Base-by-base conservation (phyloP, 257 asterid genomes). In the Fraxinus excelsior region DNA sequence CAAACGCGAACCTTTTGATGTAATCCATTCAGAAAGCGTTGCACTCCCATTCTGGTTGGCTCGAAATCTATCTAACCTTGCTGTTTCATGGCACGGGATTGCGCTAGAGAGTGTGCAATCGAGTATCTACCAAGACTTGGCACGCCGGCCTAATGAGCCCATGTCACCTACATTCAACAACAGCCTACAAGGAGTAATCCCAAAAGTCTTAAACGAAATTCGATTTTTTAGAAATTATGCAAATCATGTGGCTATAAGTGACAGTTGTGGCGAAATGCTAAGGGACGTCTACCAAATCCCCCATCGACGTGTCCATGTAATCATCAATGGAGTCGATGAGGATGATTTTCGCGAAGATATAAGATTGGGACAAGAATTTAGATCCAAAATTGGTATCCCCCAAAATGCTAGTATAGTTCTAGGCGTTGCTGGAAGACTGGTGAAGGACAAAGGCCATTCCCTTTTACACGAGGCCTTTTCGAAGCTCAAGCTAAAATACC, bases 261-360 rank as follows among this genome's bases (percentile, higher is more conserved):
- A 92, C 71, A 94, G 95, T 72, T 94, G 99, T n/a, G 99, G 97
- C 0, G 99, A 92, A 79, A 91, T 94, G 94, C 87, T 94, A 12
- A 82, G 99, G 14, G 97, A 92, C 73, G 92, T 94, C 5, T 94
- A 94, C 82, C 97, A 92, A 80, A 91, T 94, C 64, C 99, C 97
- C 1, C 74, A 70, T 19, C 78, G 65, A 67, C 79, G 96, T 73
- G 99, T 92, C 31, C 97, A 94, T 66, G 99, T 94, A 9, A 94
- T 94, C 8, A 87, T 91, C 69, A 94, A 92, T 38, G 99, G 98
- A 6, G 99, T 94, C 7, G 74, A 87, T 21, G 89, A 90, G n/a
- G 83, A 86, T n/a, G 97, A 90, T 12, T 94, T 90, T 71, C 28
- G 53, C 40, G 80, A 85, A 34, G 94, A 94, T 74, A 46, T 53